These are phyloP conservation scores for Aspergillus nanangensis DNA, from an alignment of 495 filamentous ascomycete species.

Conservation along the genomic window DNA sequence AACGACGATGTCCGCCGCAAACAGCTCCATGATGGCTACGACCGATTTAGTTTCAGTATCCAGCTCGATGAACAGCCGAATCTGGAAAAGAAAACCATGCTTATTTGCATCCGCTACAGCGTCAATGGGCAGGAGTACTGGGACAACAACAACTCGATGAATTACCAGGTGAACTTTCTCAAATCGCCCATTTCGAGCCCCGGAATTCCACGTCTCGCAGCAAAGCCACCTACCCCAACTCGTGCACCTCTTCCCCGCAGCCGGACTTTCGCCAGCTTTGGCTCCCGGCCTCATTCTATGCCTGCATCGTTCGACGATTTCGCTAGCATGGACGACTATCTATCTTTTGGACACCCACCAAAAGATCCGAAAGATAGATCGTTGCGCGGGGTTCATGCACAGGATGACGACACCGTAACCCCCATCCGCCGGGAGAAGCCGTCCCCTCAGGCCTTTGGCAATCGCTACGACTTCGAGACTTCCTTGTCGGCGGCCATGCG, in stretches of 20 bases:
- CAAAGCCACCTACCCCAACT: slow-evolving; percentile 30
- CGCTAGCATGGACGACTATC: slow-evolving; percentile 50
- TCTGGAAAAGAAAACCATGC: slow-evolving; percentile 83
- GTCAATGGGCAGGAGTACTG: slow-evolving; percentile 85
- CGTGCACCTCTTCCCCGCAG: slow-evolving; percentile 74
- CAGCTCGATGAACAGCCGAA: slow-evolving; percentile 88
- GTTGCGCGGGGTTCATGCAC: slow-evolving; percentile 19
- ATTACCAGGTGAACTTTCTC: slow-evolving; percentile 89
- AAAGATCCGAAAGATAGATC: slow-evolving; percentile 51
- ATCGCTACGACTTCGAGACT: slow-evolving; percentile 89
- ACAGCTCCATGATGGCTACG: slow-evolving; percentile 63
- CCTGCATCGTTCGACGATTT: slow-evolving; percentile 69
- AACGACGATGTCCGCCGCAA: slow-evolving; percentile 70
- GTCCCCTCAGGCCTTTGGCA: slow-evolving; percentile 74
- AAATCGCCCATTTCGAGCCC: slow-evolving; percentile 65
- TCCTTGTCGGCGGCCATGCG: slow-evolving; percentile 83
- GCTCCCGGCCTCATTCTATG: slow-evolving; percentile 57
- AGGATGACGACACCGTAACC: slow-evolving; percentile 35
- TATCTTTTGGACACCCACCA: slow-evolving; percentile 51
- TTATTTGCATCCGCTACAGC: slow-evolving; percentile 85
- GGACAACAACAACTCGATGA: slow-evolving; percentile 85
- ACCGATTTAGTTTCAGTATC: slow-evolving; percentile 90
- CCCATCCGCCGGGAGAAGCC: slow-evolving; percentile 52
- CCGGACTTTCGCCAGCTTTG: slow-evolving; percentile 45
- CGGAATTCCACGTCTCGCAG: slow-evolving; percentile 44